These are phyloP conservation scores for Trypanosoma lewisi DNA, from an alignment of 208 protist genomes.

Conservation along the genomic window DNA sequence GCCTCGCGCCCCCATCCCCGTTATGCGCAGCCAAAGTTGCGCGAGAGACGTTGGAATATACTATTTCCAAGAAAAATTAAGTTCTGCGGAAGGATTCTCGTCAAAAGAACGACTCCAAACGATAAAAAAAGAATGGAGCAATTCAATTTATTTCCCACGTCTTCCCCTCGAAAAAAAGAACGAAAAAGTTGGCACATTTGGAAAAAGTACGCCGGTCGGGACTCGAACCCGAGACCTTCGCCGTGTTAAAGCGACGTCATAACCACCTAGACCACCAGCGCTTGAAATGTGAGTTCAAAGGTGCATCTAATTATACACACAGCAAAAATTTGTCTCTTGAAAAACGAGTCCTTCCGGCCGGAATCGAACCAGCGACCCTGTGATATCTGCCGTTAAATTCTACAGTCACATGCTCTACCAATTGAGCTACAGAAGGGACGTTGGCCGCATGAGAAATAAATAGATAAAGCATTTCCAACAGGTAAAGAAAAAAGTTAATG, in stretches of 20 bases:
- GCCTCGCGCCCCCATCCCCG: no score
- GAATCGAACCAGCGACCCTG: conserved; percentile 41
- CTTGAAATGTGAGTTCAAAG: conserved; percentile 12
- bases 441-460: conserved; percentile 6
- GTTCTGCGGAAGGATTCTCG: background rate
- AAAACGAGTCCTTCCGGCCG: conserved; percentile 28
- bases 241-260: conserved; percentile 93
- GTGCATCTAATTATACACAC: background rate
- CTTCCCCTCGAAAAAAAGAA: background rate
- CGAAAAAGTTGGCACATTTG: conserved; percentile 25
- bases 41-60: no score
- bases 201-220: conserved; percentile 41
- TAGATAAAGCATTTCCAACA: no score
- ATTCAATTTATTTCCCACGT: no score
- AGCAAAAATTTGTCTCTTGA: conserved; percentile 2
- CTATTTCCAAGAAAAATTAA: background rate
- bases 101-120: no score
- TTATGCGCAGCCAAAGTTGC: no score
- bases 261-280: conserved; percentile 91
- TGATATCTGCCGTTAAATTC: conserved; percentile 24
- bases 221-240: conserved; percentile 91
- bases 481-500: conserved; percentile 29
- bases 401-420: conserved; percentile 41
- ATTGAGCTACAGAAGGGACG: conserved; percentile 35
- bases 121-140: no score